These are phyloP conservation scores for Leucosporidium creatinivorum DNA, from an alignment of 768 basidiomycete species.

Conservation along the genomic window DNA sequence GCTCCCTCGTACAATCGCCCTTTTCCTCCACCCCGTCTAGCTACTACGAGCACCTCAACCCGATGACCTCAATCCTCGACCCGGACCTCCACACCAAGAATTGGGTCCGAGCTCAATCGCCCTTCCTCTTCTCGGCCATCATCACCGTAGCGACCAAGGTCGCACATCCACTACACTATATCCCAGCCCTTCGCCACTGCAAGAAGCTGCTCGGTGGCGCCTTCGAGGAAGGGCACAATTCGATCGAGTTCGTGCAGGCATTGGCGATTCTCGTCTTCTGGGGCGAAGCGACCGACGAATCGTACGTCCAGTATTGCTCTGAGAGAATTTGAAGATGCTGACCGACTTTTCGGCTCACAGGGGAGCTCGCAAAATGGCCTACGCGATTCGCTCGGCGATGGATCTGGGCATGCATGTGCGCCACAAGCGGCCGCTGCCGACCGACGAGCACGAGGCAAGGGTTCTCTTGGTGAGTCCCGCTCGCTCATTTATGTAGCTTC, in stretches of 20 bases:
- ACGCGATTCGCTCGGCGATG: constrained; percentile 11
- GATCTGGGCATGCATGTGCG: constrained; percentile 3
- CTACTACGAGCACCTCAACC: constrained; percentile 75
- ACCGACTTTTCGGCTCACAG: too few species aligned
- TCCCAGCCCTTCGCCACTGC: constrained; percentile 62
- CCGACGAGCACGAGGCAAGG: too few species aligned
- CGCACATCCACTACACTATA: constrained; percentile 62
- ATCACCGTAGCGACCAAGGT: constrained; percentile 81
- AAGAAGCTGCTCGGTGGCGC: constrained; percentile 68
- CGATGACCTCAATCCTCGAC: constrained; percentile 83
- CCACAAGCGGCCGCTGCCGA: too few species aligned
- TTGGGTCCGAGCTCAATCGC: constrained; percentile 71
- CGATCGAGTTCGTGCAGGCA: constrained; percentile 80
- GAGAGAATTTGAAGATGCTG: too few species aligned
- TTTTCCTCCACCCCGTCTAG: constrained; percentile 9
- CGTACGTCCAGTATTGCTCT: neutral
- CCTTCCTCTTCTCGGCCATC: constrained; percentile 75
- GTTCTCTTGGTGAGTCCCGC: too few species aligned
- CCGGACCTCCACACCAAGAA: constrained; percentile 70
- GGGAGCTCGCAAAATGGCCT: constrained; percentile 13
- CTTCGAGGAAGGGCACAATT: constrained; percentile 68
- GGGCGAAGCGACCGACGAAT: constrained; percentile 68
- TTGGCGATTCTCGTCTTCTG: constrained; percentile 84
- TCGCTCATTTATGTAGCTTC: too few species aligned
- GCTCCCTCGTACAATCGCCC: too few species aligned